These are phyloP conservation scores for Cruciata laevipes DNA, from an alignment of 257 asterid species.

Conservation along the genomic window DNA sequence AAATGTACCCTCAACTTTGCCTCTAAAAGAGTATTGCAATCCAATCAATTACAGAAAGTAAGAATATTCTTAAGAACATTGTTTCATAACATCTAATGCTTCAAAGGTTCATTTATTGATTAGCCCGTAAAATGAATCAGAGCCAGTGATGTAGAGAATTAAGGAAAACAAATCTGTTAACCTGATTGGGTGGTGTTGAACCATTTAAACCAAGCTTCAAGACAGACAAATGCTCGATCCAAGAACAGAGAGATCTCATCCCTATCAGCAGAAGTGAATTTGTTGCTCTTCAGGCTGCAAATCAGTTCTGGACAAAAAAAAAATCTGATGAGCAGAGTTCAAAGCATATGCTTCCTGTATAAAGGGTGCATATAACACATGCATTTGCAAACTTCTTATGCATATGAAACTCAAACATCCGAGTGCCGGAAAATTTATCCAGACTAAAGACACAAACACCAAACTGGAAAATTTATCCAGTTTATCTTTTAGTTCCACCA, in stretches of 20 bases:
- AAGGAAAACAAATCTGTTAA: slow-evolving; percentile 20
- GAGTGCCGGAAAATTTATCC: background rate
- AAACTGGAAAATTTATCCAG: too few species aligned
- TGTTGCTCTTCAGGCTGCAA: slow-evolving; percentile 58
- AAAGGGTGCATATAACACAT: background rate
- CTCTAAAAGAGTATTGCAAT: background rate
- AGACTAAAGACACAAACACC: background rate
- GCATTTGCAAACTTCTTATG: background rate
- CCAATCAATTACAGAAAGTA: background rate
- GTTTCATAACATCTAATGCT: too few species aligned
- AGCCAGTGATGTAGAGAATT: background rate
- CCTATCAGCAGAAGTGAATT: slow-evolving; percentile 52
- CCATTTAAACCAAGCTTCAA: slow-evolving; percentile 97
- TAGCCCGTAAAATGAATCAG: background rate
- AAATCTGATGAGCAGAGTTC: slow-evolving; percentile 8
- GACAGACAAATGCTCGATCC: slow-evolving; percentile 68
- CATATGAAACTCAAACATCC: background rate
- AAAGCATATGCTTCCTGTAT: background rate
- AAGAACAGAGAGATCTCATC: slow-evolving; percentile 58
- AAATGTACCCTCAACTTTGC: background rate
- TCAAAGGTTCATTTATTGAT: too few species aligned
- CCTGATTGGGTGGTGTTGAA: slow-evolving; percentile 91
- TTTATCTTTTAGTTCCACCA: too few species aligned
- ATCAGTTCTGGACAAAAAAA: slow-evolving; percentile 49
- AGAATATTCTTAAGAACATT: background rate